Evolutionary conservation across 2,329 filamentous ascomycete genomes (phyloP), one percentile per base, ranked within the genome.

Genomic region (Penicillium sp.): DNA sequence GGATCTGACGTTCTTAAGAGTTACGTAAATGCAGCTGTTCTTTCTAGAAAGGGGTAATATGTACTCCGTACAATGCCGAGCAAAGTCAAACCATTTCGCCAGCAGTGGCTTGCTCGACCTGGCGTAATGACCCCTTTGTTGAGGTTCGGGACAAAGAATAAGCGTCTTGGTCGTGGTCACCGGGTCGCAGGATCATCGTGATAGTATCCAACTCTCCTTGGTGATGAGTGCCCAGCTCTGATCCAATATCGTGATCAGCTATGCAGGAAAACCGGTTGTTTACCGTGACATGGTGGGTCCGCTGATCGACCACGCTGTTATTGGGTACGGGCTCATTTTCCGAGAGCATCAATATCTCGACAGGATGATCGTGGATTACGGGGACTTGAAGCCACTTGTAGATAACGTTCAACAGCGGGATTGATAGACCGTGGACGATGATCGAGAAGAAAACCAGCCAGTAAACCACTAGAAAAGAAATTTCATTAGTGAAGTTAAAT

Each of bases 361-460:
- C 69, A 2, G 72, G 74, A 18, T 73, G 66, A 54, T 77, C 74
- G 24, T 63, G 60, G 31, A 78, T 67, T 2, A 58, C 65, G 3
- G 66, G 64, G 9, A 77, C 71, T n/a, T 63, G 62, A 44, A 69
- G 64, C 27, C 64, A 60, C 50, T 63, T 69, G 59, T 76, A 75
- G 43, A 76, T 60, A 9, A 63, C 49, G 59, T 74, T 71, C 19
- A 77, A 68, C 3, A 68, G 56, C 0, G 76, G 76, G 19, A 77
- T 72, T 2, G 75, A 77, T 13, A 78, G 60, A 10, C 75, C 75
- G 59, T 78, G 76, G n/a, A 75, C 62, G 11, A 78, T 59, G 33
- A 77, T 73, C 1, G 73, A 76, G 61, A 76, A 76, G 22, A 80
- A 64, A 0, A 81, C 78, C 4, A 81, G 73, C 70, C 74, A 81